A percentile compares a stretch with the other conserved stretches of the same genome.
phyloP scores from a whole-genome alignment of 192 early-diverging fungal species.

The Cladochytrium replicatum region DNA sequence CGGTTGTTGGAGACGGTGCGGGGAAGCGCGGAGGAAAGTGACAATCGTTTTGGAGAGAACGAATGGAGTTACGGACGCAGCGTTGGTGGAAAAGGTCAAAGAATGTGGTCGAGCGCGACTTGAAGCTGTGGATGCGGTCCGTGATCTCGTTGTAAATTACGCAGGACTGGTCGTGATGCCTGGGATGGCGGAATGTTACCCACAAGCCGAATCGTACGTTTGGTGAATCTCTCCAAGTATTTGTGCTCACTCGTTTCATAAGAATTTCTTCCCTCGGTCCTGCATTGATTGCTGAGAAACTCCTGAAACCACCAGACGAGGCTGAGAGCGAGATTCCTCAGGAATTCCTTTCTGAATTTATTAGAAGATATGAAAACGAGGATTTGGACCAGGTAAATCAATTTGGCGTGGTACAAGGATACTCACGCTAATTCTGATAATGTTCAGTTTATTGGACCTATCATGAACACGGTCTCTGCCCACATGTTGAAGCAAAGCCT shows the following conservation, averaged over 20 bases:
- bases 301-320: slow-evolving; percentile 45
- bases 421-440: not conserved
- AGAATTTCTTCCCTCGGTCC: slow-evolving; percentile 26
- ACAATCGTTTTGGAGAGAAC: slow-evolving; percentile 39
- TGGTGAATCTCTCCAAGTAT: not conserved
- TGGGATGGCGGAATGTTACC: slow-evolving; percentile 81
- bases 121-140: slow-evolving; percentile 41
- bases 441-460: slow-evolving; percentile 41
- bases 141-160: slow-evolving; percentile 69
- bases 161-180: slow-evolving; percentile 64
- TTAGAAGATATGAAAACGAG: slow-evolving; percentile 51
- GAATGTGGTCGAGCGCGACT: slow-evolving; percentile 38
- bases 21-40: slow-evolving; percentile 12
- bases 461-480: slow-evolving; percentile 38
- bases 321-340: slow-evolving; percentile 44
- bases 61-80: slow-evolving; percentile 25
- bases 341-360: slow-evolving; percentile 55
- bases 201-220: slow-evolving; percentile 50
- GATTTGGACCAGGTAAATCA: slow-evolving; percentile 46
- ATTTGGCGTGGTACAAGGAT: not conserved
- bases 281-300: slow-evolving; percentile 24
- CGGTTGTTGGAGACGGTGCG: slow-evolving; percentile 25
- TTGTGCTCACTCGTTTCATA: slow-evolving; percentile 4
- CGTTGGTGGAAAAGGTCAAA: slow-evolving; percentile 10
- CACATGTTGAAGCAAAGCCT: slow-evolving; percentile 35